phyloP scores from a whole-genome alignment of 2,329 filamentous ascomycete genomes.

The Aureobasidium namibiae region DNA sequence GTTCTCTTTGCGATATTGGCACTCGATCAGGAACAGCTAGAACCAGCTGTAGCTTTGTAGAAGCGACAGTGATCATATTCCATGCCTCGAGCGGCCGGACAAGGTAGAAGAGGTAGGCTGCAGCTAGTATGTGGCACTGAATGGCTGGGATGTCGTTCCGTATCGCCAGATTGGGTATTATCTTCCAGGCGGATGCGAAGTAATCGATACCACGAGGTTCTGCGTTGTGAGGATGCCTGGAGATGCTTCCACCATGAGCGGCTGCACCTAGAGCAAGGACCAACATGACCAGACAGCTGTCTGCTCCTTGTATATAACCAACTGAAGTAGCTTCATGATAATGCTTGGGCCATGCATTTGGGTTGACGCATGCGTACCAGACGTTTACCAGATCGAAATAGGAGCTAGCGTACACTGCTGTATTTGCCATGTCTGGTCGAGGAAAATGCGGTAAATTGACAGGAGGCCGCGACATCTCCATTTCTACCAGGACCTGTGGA shows the following conservation, averaged over 20 bases:
- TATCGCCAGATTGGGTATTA: slow-evolving; percentile 72
- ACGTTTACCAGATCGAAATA: slow-evolving; percentile 77
- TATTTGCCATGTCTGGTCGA: slow-evolving; percentile 66
- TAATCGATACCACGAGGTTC: slow-evolving; percentile 70
- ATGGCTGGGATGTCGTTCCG: slow-evolving; percentile 69
- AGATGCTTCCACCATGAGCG: slow-evolving; percentile 67
- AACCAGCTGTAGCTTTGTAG: slow-evolving; percentile 71
- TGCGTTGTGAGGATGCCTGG: slow-evolving; percentile 57
- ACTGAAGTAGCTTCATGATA: slow-evolving; percentile 68
- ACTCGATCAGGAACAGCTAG: slow-evolving; percentile 66
- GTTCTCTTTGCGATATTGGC: slow-evolving; percentile 60
- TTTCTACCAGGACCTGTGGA: slow-evolving; percentile 69
- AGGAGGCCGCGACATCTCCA: slow-evolving; percentile 74
- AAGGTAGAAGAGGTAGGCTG: slow-evolving; percentile 75
- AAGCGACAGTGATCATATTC: slow-evolving; percentile 70
- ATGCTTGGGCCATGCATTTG: slow-evolving; percentile 68
- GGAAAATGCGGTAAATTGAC: slow-evolving; percentile 51
- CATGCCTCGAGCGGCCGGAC: slow-evolving; percentile 76
- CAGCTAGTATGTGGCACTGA: slow-evolving; percentile 72
- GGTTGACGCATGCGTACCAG: slow-evolving; percentile 81
- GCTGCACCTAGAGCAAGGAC: slow-evolving; percentile 72
- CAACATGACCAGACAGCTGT: slow-evolving; percentile 73
- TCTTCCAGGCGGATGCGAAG: slow-evolving; percentile 71
- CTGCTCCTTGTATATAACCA: slow-evolving; percentile 68
- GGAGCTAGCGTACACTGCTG: slow-evolving; percentile 64